Percentiles rank a stretch among this genome's conserved stretches.
These are phyloP conservation scores for Clavispora phyllophila DNA, from an alignment of 805 yeast species.

Conservation along the genomic window DNA sequence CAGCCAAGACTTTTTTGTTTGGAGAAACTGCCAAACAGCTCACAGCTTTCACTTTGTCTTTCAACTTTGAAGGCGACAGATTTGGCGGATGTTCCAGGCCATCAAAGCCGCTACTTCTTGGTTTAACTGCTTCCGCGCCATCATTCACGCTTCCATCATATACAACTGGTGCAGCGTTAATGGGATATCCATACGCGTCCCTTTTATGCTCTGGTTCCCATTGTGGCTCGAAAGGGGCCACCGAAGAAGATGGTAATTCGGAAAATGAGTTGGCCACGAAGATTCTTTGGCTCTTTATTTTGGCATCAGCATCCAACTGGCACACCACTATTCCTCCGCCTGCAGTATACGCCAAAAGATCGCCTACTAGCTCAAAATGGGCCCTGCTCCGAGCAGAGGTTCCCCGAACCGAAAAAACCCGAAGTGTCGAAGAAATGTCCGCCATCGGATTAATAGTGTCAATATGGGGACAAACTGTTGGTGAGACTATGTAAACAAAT, in stretches of 20 bases:
- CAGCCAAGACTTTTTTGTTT: slow-evolving; percentile 49
- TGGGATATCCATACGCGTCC: slow-evolving; percentile 35
- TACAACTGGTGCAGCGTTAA: slow-evolving; percentile 10
- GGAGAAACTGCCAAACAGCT: slow-evolving; percentile 58
- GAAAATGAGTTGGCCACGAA: slow-evolving; percentile 42
- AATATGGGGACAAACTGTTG: neutral
- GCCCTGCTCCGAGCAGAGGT: slow-evolving; percentile 41
- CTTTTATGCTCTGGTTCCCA: slow-evolving; percentile 9
- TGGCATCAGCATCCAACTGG: slow-evolving; percentile 18
- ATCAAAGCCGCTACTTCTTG: slow-evolving; percentile 9
- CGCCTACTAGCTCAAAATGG: slow-evolving; percentile 36
- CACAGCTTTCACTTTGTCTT: slow-evolving; percentile 46
- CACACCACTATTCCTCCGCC: slow-evolving; percentile 58
- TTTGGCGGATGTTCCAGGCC: neutral
- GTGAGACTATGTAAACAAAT: neutral
- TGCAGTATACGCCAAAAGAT: slow-evolving; percentile 48
- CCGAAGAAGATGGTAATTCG: neutral
- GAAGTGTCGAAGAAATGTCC: neutral
- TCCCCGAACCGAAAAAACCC: slow-evolving; percentile 26
- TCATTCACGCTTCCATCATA: slow-evolving; percentile 7
- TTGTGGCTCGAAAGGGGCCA: neutral
- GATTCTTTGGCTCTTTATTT: slow-evolving; percentile 37
- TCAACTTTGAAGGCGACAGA: slow-evolving; percentile 21
- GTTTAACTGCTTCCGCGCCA: slow-evolving; percentile 4
- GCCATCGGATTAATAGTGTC: neutral